Evolutionary conservation across 768 basidiomycete genomes (phyloP).

Genomic region (Crucibulum laeve): DNA sequence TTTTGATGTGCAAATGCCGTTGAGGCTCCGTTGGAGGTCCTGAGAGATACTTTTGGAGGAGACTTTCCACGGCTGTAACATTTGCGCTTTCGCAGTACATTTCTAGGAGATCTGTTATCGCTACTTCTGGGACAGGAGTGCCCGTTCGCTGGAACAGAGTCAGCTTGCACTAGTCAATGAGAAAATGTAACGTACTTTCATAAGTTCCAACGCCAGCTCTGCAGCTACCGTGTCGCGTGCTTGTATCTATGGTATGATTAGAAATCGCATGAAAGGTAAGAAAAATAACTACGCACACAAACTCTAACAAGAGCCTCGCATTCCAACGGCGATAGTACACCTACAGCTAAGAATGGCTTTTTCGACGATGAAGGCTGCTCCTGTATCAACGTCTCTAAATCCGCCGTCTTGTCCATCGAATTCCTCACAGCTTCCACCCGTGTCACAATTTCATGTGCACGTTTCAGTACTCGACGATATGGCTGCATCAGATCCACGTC

Average conservation of each 20-base stretch:
- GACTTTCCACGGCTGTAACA: too few relatives aligned
- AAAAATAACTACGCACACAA: slow-evolving; percentile 32
- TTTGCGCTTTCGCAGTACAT: neutral
- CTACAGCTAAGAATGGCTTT: slow-evolving; percentile 26
- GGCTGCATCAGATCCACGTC: slow-evolving; percentile 12
- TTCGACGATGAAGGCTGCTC: slow-evolving; percentile 9
- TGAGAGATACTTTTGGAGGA: too few relatives aligned
- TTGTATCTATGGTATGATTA: slow-evolving; percentile 32
- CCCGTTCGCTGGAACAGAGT: slow-evolving; percentile 32
- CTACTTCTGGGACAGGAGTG: slow-evolving; percentile 41
- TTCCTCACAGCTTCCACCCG: slow-evolving; percentile 25
- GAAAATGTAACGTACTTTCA: slow-evolving; percentile 34
- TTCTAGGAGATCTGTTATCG: slow-evolving; percentile 6
- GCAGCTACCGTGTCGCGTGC: slow-evolving; percentile 44
- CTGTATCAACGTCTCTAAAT: slow-evolving; percentile 14
- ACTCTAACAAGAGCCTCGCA: slow-evolving; percentile 51
- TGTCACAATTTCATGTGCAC: slow-evolving; percentile 27
- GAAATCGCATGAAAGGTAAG: neutral
- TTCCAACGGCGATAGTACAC: slow-evolving; percentile 46
- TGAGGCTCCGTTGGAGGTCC: slow-evolving; percentile 47
- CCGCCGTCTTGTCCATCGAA: slow-evolving; percentile 16
- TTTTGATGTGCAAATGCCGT: slow-evolving; percentile 69
- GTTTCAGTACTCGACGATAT: slow-evolving; percentile 29
- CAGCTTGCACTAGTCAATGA: neutral
- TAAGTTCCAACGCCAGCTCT: slow-evolving; percentile 46